Evolutionary conservation across 352 stramenopile genomes (phyloP), one percentile per base, ranked within the genome.

Genomic region (Aphanomyces euteiches): DNA sequence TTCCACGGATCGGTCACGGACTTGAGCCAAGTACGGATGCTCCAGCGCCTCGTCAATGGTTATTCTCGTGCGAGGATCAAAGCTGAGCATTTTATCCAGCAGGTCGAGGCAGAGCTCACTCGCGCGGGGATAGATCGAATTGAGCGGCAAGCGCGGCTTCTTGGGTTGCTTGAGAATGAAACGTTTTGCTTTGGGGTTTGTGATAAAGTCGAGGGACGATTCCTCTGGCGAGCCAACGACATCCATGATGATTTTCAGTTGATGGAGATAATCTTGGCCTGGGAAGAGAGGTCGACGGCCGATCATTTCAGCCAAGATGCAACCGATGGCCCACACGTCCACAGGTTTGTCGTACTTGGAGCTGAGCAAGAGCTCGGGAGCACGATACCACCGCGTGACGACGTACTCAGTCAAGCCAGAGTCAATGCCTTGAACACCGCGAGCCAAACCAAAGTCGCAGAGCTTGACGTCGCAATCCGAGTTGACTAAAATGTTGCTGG

Each of bases 51-150:
- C 79, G 3, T 83, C 77, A 65, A 94, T 90, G 45, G 85, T 90
- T 61, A 94, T 91, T 65, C 87, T 83, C 69, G 89, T 95, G 28
- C 80, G 78, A 12, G 95, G 95, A 74, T 98, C 91, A 40, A 98
- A 98, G 8, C 91, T 78, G 8, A 98, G 83, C 90, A 98, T 97
- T 61, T 92, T 90, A 60, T 97, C 81, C 4, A 98, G 79, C 47
- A 98, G 69, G 76, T 98, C 90, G 5, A 97, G 76, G 36, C 87
- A 95, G 57, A 87, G 76, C 4, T 85, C 77, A 15, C 79, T 95
- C 12, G 89, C 89, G 45, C 87, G 81, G 5, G 89, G 87, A 74
- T 96, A 98, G 7, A 97, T 78, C 0, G 84, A 90, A 13, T 87
- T 87, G 6, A 95, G 79, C 21, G 81, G 82, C 15, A 95, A 82